Conservation (phyloP, 352 stramenopile genomes). For the Globisporangium middletonii region DNA sequence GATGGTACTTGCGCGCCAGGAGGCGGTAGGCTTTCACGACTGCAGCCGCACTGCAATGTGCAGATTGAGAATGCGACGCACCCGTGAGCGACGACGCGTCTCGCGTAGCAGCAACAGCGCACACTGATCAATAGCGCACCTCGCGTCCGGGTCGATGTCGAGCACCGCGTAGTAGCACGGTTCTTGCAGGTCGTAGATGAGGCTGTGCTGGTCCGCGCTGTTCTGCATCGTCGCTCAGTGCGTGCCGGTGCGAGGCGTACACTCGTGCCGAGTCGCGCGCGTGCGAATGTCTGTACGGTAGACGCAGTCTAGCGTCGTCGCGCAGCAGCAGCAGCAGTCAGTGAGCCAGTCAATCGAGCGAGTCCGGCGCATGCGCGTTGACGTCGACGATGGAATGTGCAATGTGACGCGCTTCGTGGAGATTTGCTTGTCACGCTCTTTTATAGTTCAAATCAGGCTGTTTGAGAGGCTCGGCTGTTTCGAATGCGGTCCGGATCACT, state of each 20-base stretch:
- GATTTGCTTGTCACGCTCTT: too few species aligned
- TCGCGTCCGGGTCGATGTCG: slow-evolving; percentile 51
- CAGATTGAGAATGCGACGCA: not conserved
- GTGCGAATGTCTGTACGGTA: too few species aligned
- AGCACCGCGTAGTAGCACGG: slow-evolving; percentile 67
- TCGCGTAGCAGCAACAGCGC: not conserved
- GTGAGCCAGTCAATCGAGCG: too few species aligned
- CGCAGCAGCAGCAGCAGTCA: too few species aligned
- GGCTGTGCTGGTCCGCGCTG: slow-evolving; percentile 14
- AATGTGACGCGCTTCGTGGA: too few species aligned
- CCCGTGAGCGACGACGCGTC: not conserved
- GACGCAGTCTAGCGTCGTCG: too few species aligned
- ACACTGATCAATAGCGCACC: slow-evolving; percentile 16
- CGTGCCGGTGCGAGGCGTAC: not conserved
- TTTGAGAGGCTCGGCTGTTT: too few species aligned
- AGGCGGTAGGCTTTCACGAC: slow-evolving; percentile 95
- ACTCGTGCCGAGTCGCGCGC: too few species aligned
- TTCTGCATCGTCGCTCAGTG: slow-evolving; percentile 4
- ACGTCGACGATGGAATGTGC: too few species aligned
- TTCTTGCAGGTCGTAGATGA: slow-evolving; percentile 43
- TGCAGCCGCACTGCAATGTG: slow-evolving; percentile 69
- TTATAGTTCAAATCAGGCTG: too few species aligned
- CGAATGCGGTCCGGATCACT: too few species aligned
- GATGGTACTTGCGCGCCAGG: slow-evolving; percentile 92
- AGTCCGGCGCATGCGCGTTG: too few species aligned